Percentiles rank a stretch among this genome's conserved stretches.
These are phyloP conservation scores for Bipolaris victoriae DNA, from an alignment of 2,329 filamentous ascomycete genomes.

Conservation along the genomic window DNA sequence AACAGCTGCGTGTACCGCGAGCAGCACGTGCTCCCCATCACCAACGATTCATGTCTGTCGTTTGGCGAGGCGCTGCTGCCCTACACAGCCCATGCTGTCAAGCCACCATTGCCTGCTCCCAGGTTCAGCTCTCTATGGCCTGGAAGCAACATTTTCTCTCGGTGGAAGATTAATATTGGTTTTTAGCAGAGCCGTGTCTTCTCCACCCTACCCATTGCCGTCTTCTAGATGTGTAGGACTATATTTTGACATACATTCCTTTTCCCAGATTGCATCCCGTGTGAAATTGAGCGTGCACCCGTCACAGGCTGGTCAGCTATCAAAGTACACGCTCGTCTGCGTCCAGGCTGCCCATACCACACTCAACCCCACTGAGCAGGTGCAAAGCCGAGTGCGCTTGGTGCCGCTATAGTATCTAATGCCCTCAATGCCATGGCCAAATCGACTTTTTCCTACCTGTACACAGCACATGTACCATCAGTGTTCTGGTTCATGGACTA, in stretches of 20 bases:
- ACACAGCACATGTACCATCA: too few species aligned
- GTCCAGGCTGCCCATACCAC: not conserved
- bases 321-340: not conserved
- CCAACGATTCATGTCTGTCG: conserved; percentile 27
- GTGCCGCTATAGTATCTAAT: not conserved
- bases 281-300: not conserved
- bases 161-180: conserved; percentile 59
- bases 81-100: conserved; percentile 16
- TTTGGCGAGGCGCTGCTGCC: conserved; percentile 19
- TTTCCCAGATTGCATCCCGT: not conserved
- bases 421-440: not conserved
- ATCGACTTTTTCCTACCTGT: too few species aligned
- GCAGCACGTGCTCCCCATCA: conserved; percentile 8
- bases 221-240: conserved; percentile 53
- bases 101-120: conserved; percentile 60
- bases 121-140: conserved; percentile 54
- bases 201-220: conserved; percentile 57
- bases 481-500: too few species aligned
- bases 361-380: not conserved
- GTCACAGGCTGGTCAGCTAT: not conserved
- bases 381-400: not conserved
- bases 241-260: conserved; percentile 55
- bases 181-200: conserved; percentile 61
- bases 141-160: conserved; percentile 58
- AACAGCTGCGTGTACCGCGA: conserved; percentile 12